Percentiles rank a stretch among this genome's conserved stretches.
Evolutionary conservation across 2,329 filamentous ascomycete species (phyloP).

Genomic region (Cladosporium oxysporum): DNA sequence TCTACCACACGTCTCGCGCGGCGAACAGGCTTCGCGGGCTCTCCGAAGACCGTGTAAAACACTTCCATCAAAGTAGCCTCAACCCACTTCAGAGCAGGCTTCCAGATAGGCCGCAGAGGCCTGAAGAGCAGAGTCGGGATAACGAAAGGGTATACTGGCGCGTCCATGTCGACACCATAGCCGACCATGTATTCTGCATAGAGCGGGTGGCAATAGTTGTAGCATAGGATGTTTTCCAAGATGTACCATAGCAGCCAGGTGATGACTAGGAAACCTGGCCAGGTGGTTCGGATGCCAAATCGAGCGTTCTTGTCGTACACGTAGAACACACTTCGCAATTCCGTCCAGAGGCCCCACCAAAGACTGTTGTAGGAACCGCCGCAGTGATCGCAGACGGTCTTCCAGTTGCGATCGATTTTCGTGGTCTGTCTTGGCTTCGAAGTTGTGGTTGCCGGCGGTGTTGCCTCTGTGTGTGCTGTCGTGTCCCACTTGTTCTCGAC

Average conservation of each 20-base stretch:
- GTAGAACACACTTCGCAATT: constrained; percentile 35
- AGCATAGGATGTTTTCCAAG: constrained; percentile 30
- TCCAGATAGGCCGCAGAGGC: constrained; percentile 40
- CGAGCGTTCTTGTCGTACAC: constrained; percentile 23
- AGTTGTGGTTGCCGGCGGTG: background rate
- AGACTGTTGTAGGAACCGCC: constrained; percentile 30
- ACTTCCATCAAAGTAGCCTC: background rate
- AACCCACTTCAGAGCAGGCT: constrained; percentile 32
- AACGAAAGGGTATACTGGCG: constrained; percentile 57
- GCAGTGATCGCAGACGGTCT: constrained; percentile 29
- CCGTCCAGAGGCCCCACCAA: constrained; percentile 34
- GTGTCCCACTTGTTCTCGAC: constrained; percentile 45
- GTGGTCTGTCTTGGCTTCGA: background rate
- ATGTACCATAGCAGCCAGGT: constrained; percentile 51
- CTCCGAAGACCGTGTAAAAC: constrained; percentile 18
- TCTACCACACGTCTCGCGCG: constrained; percentile 12
- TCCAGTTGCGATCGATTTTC: background rate
- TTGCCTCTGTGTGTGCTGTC: background rate
- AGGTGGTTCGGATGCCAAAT: constrained; percentile 40
- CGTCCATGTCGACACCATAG: constrained; percentile 53
- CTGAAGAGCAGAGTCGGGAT: constrained; percentile 56
- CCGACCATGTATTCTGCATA: constrained; percentile 52
- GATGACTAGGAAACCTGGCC: constrained; percentile 43
- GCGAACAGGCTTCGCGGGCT: background rate
- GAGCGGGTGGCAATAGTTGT: constrained; percentile 52